Evolutionary conservation across 148 eudicot genomes (phyloP).

Genomic region (Vaccinium darrowii): DNA sequence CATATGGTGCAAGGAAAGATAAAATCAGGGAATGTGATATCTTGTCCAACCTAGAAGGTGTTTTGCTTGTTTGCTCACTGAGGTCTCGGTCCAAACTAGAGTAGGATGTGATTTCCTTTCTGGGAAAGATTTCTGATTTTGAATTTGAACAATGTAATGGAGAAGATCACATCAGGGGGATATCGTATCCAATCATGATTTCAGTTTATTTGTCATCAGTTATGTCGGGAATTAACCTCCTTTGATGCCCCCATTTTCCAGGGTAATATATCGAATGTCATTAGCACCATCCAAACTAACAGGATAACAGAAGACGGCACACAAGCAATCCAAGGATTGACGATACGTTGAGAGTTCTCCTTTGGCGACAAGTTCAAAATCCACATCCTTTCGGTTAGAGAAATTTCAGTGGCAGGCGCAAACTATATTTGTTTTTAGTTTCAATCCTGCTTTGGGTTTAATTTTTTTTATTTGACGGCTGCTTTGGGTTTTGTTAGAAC

Average conservation of each 20-base stretch:
- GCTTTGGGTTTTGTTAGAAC: background rate
- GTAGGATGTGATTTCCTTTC: background rate
- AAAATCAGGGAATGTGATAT: background rate
- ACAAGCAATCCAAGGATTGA: conserved; percentile 60
- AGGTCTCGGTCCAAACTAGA: background rate
- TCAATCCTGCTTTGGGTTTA: background rate
- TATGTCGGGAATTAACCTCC: background rate
- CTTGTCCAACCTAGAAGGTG: background rate
- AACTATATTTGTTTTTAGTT: background rate
- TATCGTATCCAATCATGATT: background rate
- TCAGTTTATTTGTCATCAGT: background rate
- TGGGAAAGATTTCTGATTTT: background rate
- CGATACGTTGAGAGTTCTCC: conserved; percentile 43
- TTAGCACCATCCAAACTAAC: conserved; percentile 80
- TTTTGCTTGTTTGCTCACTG: background rate
- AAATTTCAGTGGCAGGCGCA: background rate
- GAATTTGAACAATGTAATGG: background rate
- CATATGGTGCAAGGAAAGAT: background rate
- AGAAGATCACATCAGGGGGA: background rate
- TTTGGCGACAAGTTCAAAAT: background rate
- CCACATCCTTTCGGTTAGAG: background rate
- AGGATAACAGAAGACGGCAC: conserved; percentile 65
- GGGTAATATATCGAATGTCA: conserved; percentile 69
- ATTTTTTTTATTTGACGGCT: too few species aligned
- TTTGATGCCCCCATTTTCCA: conserved; percentile 12